Conservation (phyloP, 306 rosid genomes). For the Crotalaria pallida region DNA sequence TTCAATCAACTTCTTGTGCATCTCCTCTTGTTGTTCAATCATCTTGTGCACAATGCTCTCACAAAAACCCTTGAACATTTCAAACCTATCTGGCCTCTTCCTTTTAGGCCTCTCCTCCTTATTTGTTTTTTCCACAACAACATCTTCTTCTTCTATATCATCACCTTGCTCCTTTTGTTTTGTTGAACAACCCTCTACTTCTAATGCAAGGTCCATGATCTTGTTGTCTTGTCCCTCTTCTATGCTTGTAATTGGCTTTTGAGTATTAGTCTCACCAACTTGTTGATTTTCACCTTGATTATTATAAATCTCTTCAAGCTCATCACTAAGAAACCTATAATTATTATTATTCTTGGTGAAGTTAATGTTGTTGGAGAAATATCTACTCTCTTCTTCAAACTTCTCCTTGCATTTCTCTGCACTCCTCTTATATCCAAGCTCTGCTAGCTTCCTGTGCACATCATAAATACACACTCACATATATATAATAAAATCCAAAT, state of each 20-base stretch:
- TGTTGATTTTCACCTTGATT: conserved; percentile 12
- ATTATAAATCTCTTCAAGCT: conserved; percentile 56
- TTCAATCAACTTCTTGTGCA: conserved; percentile 61
- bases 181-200: conserved; percentile 4
- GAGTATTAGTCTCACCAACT: neutral
- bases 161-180: neutral
- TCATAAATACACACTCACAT: conserved; percentile 26
- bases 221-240: neutral
- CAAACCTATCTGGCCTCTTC: conserved; percentile 53
- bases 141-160: neutral
- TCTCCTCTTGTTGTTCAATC: conserved; percentile 82
- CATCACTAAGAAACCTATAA: conserved; percentile 54
- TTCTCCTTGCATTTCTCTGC: conserved; percentile 88
- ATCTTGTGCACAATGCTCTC: conserved; percentile 66
- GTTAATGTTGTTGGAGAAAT: conserved; percentile 54
- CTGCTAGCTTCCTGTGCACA: conserved; percentile 75
- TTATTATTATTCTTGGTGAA: conserved; percentile 39
- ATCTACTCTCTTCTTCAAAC: conserved; percentile 81
- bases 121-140: neutral
- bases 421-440: conserved; percentile 71
- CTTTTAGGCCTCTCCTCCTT: conserved; percentile 32
- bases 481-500: conserved; percentile 25
- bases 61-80: conserved; percentile 62
- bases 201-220: conserved; percentile 16
- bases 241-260: neutral